phyloP scores from a whole-genome alignment of 805 yeast species.

The Alloascoidea hylecoeti region DNA sequence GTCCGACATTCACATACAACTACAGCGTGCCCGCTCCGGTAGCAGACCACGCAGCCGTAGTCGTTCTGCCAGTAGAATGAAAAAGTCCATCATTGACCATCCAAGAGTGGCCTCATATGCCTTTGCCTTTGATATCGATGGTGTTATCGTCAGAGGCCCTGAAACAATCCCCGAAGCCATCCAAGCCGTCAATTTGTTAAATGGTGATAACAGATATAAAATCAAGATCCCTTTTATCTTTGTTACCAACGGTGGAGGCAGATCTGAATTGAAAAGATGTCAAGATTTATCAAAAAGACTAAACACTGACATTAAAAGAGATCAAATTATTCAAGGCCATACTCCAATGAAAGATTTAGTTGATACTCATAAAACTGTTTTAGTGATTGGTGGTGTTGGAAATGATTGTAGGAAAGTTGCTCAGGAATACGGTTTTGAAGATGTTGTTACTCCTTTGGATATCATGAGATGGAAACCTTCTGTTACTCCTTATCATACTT shows the following conservation, averaged over 20 bases:
- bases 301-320: conserved; percentile 45
- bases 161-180: conserved; percentile 71
- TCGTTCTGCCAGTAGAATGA: conserved; percentile 19
- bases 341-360: conserved; percentile 86
- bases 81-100: conserved; percentile 47
- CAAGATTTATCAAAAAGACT: conserved; percentile 53
- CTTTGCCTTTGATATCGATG: conserved; percentile 88
- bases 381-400: conserved; percentile 84
- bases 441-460: conserved; percentile 73
- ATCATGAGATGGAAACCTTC: conserved; percentile 79
- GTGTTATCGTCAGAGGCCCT: conserved; percentile 78
- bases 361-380: conserved; percentile 50
- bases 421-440: conserved; percentile 67
- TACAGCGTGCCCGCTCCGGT: not conserved
- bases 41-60: not conserved
- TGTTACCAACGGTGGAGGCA: conserved; percentile 90
- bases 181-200: conserved; percentile 55
- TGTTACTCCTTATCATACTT: conserved; percentile 70
- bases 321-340: conserved; percentile 85
- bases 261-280: conserved; percentile 63
- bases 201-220: conserved; percentile 66
- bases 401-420: conserved; percentile 78
- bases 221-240: conserved; percentile 73
- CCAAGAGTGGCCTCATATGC: conserved; percentile 70
- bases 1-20: conserved; percentile 30